A percentile compares a stretch with the other conserved stretches of the same genome.
These are phyloP conservation scores for Ophiostoma ulmi DNA, from an alignment of 2,329 filamentous ascomycete genomes.

Conservation along the genomic window DNA sequence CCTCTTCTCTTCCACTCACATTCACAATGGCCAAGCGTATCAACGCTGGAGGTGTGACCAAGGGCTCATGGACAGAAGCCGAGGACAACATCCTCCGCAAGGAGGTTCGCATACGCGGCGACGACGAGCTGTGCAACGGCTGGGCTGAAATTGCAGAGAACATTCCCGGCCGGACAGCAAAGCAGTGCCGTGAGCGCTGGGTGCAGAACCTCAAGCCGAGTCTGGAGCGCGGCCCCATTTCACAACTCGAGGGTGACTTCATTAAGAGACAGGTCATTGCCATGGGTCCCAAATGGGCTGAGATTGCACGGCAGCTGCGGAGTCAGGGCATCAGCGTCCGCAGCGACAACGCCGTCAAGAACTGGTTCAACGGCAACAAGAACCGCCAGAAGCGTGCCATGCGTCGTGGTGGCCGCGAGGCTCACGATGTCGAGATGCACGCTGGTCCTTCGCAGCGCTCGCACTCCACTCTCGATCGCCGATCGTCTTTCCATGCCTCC, in stretches of 20 bases:
- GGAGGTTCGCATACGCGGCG: constrained; percentile 62
- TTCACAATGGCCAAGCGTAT: neutral
- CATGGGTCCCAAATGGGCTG: constrained; percentile 85
- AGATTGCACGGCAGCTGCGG: constrained; percentile 73
- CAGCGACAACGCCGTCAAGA: constrained; percentile 94
- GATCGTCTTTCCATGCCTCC: constrained; percentile 19
- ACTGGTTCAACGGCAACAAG: constrained; percentile 95
- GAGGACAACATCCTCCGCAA: constrained; percentile 64
- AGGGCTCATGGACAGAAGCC: constrained; percentile 66
- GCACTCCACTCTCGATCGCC: constrained; percentile 23
- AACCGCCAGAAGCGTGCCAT: constrained; percentile 63
- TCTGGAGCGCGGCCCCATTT: constrained; percentile 69
- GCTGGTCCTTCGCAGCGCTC: neutral
- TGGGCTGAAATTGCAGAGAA: constrained; percentile 82
- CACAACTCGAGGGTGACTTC: constrained; percentile 60
- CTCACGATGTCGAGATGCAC: neutral
- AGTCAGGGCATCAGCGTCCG: constrained; percentile 50
- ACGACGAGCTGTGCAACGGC: constrained; percentile 46
- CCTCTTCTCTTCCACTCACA: neutral
- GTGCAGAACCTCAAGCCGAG: constrained; percentile 85
- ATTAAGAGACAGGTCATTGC: constrained; percentile 74
- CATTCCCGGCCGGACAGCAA: constrained; percentile 74
- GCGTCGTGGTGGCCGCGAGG: constrained; percentile 30
- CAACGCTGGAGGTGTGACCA: neutral
- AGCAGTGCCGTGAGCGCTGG: constrained; percentile 91